A percentile compares a stretch with the other conserved stretches of the same genome.
These are phyloP conservation scores for Ogataea allantospora DNA, from an alignment of 805 yeast genomes.

Conservation along the genomic window DNA sequence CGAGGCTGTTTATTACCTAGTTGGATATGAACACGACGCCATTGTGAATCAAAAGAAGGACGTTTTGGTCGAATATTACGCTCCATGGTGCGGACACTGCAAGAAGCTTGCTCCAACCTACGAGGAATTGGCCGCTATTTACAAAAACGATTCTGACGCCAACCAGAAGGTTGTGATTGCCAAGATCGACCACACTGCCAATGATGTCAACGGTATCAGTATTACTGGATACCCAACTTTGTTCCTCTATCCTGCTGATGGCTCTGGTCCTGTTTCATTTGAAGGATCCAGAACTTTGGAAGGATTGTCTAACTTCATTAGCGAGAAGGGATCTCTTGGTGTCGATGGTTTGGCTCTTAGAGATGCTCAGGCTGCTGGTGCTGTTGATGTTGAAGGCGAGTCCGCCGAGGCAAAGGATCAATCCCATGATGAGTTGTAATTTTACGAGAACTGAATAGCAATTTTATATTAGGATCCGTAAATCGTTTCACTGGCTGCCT, in stretches of 20 bases:
- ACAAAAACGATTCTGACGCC: conserved; percentile 48
- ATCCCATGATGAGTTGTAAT: conserved; percentile 25
- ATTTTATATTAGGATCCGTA: conserved; percentile 4
- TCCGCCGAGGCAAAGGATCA: conserved; percentile 78
- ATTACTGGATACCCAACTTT: conserved; percentile 92
- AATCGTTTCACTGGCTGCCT: conserved; percentile 65
- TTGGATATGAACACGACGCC: conserved; percentile 77
- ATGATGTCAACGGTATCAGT: conserved; percentile 75
- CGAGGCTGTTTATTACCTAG: conserved; percentile 64
- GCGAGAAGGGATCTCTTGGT: conserved; percentile 60
- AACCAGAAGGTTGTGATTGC: conserved; percentile 68
- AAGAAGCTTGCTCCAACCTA: conserved; percentile 84
- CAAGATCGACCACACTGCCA: conserved; percentile 83
- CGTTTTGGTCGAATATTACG: conserved; percentile 86
- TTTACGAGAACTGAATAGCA: not conserved
- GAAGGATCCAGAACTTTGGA: conserved; percentile 74
- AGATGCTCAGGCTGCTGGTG: conserved; percentile 28
- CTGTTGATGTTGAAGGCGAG: conserved; percentile 58
- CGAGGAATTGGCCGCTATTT: conserved; percentile 80
- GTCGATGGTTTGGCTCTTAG: conserved; percentile 51
- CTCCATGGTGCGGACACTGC: conserved; percentile 98
- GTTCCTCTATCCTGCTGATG: conserved; percentile 83
- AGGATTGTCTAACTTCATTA: conserved; percentile 65
- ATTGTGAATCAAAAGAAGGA: conserved; percentile 64
- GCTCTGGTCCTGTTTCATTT: conserved; percentile 62